phyloP scores from a whole-genome alignment of 345 rosid species.

The Bretschneidera sinensis region DNA sequence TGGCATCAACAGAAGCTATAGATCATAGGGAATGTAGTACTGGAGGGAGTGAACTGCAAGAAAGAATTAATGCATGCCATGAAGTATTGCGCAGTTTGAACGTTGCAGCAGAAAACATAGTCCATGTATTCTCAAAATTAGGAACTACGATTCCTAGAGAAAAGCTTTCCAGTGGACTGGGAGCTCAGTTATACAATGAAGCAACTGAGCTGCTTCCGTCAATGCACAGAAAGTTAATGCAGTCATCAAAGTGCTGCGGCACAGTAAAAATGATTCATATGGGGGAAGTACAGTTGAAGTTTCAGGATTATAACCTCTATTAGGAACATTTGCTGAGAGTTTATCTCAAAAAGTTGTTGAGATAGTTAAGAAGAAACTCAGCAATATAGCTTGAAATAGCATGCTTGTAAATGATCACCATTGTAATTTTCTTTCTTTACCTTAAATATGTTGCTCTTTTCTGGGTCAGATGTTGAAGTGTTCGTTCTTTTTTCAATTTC shows the following conservation, averaged over 20 bases:
- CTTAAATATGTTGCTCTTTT: not conserved
- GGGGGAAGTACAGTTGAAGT: not conserved
- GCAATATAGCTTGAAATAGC: not conserved
- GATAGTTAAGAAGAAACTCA: not conserved
- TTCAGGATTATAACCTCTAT: not conserved
- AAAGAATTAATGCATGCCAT: conserved; percentile 41
- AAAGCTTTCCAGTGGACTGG: conserved; percentile 28
- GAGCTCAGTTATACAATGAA: conserved; percentile 34
- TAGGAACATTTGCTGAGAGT: not conserved
- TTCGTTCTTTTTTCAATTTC: too few relatives aligned
- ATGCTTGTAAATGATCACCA: too few relatives aligned
- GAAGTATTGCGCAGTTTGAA: conserved; percentile 45
- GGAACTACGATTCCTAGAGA: conserved; percentile 26
- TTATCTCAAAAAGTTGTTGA: not conserved
- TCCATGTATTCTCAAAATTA: conserved; percentile 37
- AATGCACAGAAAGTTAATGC: conserved; percentile 36
- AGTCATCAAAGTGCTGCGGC: conserved; percentile 28
- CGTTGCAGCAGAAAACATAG: conserved; percentile 34
- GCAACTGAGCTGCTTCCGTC: conserved; percentile 48
- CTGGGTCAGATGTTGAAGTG: too few relatives aligned
- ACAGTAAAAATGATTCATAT: not conserved
- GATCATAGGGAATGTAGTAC: conserved; percentile 7
- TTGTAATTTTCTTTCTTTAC: not conserved
- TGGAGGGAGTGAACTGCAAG: conserved; percentile 22
- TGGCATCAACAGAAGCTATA: conserved; percentile 8